Percentiles rank a stretch among this genome's conserved stretches.
phyloP scores from a whole-genome alignment of 2,329 filamentous ascomycete genomes.

The Arthroderma sp. region DNA sequence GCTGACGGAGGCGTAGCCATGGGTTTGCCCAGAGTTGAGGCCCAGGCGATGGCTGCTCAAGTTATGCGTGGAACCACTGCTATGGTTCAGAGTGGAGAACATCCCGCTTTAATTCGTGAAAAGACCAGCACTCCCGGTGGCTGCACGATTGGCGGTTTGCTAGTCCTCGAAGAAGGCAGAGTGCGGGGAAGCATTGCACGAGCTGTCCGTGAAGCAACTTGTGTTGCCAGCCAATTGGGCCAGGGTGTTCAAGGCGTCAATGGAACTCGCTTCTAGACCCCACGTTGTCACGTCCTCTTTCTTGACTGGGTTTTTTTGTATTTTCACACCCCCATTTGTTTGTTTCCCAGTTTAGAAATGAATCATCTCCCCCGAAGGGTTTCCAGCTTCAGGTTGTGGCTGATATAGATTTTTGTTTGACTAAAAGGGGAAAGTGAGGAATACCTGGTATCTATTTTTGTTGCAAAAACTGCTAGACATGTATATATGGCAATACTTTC shows the following conservation, averaged over 20 bases:
- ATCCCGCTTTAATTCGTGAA: constrained; percentile 46
- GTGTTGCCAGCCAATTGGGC: constrained; percentile 42
- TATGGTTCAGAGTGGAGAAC: constrained; percentile 45
- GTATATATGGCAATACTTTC: no score
- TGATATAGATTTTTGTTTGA: no score
- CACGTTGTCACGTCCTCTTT: no score
- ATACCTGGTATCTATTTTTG: no score
- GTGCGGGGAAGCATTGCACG: constrained; percentile 42
- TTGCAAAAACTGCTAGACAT: no score
- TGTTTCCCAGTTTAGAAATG: no score
- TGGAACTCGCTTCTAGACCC: constrained; percentile 22
- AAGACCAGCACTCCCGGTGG: constrained; percentile 50
- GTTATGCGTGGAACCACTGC: constrained; percentile 47
- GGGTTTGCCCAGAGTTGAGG: constrained; percentile 46
- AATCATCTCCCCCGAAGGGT: no score
- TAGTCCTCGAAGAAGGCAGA: constrained; percentile 46
- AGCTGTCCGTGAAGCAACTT: constrained; percentile 47
- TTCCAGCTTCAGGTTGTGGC: no score
- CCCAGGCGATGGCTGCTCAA: constrained; percentile 49
- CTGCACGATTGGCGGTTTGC: constrained; percentile 48
- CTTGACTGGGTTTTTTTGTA: no score
- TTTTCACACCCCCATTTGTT: no score
- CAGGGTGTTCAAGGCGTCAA: constrained; percentile 40
- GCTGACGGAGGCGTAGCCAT: constrained; percentile 51
- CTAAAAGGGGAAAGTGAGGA: no score